Evolutionary conservation across 2,329 filamentous ascomycete species (phyloP), one percentile per base, ranked within the genome.

Genomic region (Epichloe festucae): DNA sequence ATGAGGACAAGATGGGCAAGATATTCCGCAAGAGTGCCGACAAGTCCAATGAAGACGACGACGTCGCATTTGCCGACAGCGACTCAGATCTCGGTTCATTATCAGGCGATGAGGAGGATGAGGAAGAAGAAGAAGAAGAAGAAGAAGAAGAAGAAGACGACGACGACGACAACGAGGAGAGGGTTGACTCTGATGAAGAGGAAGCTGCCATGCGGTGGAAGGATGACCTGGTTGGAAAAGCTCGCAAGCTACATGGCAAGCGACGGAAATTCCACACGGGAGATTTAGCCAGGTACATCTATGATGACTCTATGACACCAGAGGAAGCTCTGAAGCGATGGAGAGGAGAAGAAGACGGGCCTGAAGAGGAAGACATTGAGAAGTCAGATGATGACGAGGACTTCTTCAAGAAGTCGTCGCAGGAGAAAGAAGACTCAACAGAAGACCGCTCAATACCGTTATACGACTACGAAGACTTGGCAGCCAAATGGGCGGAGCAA

Each of bases 61-160:
- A 95, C 51, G 61, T 97, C 52, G 88, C 83, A 1, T 98, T 96
- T 71, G 93, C 93, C 14, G 93, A 98, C 62, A 95, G 89, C 62
- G 94, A 98, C 66, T 98, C 93, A 0, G 94, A 98, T 64, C 76
- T 98, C 4, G 93, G 93, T 6, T 95, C 91, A 3, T 69, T 96
- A 56, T 95, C 88, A 2, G 72, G 73, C 1, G 67, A 27, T 27
- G 27, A 67, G 0, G 70, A 72, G 4, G 70, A 69, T 0, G 71
- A 72, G 2, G 67, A 67, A 0, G 70, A 71, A 3, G 70, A 69
- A 0, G 72, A 69, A 5, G 72, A 70, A 11, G 69, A 73, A 17
- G 68, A 72, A 0, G 76, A 79, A 0, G 72, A 69, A 5, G 72
- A 70, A 11, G 69, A 73, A 17, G 68, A 72, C 0, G 76, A 79